phyloP scores from a whole-genome alignment of 371 early-diverging fungal genomes.

The Actinomucor elegans region DNA sequence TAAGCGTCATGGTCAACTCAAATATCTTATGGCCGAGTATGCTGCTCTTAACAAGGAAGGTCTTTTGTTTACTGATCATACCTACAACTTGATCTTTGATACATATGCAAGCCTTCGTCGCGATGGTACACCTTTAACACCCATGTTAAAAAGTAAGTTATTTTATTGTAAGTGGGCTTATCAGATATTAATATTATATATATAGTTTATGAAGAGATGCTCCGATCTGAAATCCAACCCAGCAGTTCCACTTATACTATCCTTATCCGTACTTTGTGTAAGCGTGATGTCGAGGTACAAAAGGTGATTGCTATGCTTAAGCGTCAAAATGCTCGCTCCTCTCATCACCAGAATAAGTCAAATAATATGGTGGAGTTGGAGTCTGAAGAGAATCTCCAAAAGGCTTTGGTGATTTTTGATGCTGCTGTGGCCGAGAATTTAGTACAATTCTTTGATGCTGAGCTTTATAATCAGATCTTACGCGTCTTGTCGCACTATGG shows the following conservation, averaged over 20 bases:
- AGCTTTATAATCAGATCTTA: conserved; percentile 47
- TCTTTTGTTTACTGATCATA: conserved; percentile 27
- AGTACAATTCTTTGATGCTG: conserved; percentile 37
- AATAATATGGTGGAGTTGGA: conserved; percentile 34
- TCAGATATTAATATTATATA: background rate
- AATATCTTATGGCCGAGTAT: conserved; percentile 31
- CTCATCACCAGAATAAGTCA: conserved; percentile 5
- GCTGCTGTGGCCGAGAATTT: conserved; percentile 17
- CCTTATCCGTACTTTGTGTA: conserved; percentile 42
- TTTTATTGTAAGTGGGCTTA: background rate
- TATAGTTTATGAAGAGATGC: conserved; percentile 51
- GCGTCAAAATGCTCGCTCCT: conserved; percentile 35
- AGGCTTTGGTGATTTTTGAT: conserved; percentile 41
- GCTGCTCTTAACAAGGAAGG: conserved; percentile 36
- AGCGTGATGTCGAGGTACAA: conserved; percentile 54
- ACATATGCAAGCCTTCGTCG: conserved; percentile 34
- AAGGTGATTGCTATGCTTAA: conserved; percentile 45
- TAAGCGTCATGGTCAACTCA: conserved; percentile 37
- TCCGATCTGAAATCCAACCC: conserved; percentile 34
- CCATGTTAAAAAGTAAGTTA: conserved; percentile 37
- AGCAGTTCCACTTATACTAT: conserved; percentile 43
- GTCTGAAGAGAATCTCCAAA: conserved; percentile 35
- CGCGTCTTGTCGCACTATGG: conserved; percentile 53
- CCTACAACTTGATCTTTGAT: conserved; percentile 48
- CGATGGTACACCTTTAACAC: conserved; percentile 35